Evolutionary conservation across 805 yeast genomes (phyloP).

Genomic region (Barnettozyma botsteinii): DNA sequence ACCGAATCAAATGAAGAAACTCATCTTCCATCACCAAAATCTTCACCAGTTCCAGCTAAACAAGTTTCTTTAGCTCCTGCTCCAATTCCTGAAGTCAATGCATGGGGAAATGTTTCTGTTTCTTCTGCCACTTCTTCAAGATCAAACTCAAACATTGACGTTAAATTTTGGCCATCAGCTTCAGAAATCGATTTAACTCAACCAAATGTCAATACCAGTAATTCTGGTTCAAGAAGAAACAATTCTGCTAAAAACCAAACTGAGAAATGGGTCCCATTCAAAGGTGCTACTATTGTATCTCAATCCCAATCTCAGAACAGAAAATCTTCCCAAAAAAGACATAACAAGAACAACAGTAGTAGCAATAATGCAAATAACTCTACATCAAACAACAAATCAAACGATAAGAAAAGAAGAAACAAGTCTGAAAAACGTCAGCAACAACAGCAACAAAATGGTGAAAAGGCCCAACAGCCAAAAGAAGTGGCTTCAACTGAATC

Average conservation of each 20-base stretch:
- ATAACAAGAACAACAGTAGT: constrained; percentile 12
- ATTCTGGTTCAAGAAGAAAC: constrained; percentile 10
- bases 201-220: not conserved
- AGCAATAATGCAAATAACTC: constrained; percentile 4
- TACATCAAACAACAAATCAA: constrained; percentile 7
- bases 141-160: constrained; percentile 22
- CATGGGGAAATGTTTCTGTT: constrained; percentile 45
- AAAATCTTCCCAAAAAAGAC: constrained; percentile 21
- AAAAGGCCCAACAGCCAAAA: constrained; percentile 5
- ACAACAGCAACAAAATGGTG: constrained; percentile 6
- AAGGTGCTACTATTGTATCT: constrained; percentile 46
- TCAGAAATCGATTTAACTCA: constrained; percentile 23
- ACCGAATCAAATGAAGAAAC: constrained; percentile 5
- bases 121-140: constrained; percentile 24
- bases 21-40: constrained; percentile 26
- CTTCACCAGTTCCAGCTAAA: constrained; percentile 23
- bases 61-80: constrained; percentile 48
- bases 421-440: constrained; percentile 20
- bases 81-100: constrained; percentile 55
- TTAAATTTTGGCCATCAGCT: constrained; percentile 34
- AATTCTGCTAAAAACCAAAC: constrained; percentile 28
- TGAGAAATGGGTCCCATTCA: constrained; percentile 71
- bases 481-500: not conserved
- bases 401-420: constrained; percentile 24
- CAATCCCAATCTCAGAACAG: constrained; percentile 9